phyloP scores from a whole-genome alignment of 2,329 filamentous ascomycete species.

The Penicillium janthinellum region DNA sequence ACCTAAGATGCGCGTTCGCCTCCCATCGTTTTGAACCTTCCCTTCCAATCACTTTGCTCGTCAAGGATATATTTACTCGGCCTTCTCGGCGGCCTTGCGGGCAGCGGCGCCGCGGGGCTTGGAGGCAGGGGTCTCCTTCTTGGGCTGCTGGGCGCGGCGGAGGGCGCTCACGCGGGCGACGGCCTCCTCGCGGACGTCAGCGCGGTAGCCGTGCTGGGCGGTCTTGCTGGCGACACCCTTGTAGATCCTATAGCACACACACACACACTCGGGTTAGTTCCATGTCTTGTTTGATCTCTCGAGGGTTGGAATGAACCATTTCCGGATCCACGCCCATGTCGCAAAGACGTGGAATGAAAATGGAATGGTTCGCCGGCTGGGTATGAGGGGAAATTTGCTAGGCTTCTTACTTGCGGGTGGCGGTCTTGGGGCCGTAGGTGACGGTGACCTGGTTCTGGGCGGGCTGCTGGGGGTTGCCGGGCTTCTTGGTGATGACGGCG shows the following conservation, averaged over 20 bases:
- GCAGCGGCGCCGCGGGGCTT: conserved; percentile 82
- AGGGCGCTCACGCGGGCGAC: conserved; percentile 86
- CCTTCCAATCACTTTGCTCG: background rate
- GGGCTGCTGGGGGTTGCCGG: conserved; percentile 71
- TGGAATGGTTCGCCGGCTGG: background rate
- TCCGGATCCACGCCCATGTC: background rate
- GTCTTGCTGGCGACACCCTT: conserved; percentile 79
- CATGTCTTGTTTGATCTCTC: background rate
- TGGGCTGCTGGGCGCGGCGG: conserved; percentile 73
- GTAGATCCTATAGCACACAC: conserved; percentile 68
- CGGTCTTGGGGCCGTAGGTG: conserved; percentile 71
- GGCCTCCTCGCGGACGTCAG: conserved; percentile 74
- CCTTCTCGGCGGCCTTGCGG: conserved; percentile 61
- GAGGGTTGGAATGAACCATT: background rate
- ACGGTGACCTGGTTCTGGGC: conserved; percentile 65
- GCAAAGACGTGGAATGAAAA: background rate
- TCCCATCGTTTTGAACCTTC: conserved; percentile 4
- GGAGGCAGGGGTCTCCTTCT: conserved; percentile 71
- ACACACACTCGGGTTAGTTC: conserved; percentile 2
- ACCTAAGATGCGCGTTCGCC: conserved; percentile 8
- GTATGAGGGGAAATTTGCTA: background rate
- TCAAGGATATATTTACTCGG: conserved; percentile 33
- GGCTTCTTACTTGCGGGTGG: conserved; percentile 72
- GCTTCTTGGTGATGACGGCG: conserved; percentile 82
- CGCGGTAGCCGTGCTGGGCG: conserved; percentile 83